phyloP scores from a whole-genome alignment of 768 basidiomycete species.

The Boletus pseudopeckii region DNA sequence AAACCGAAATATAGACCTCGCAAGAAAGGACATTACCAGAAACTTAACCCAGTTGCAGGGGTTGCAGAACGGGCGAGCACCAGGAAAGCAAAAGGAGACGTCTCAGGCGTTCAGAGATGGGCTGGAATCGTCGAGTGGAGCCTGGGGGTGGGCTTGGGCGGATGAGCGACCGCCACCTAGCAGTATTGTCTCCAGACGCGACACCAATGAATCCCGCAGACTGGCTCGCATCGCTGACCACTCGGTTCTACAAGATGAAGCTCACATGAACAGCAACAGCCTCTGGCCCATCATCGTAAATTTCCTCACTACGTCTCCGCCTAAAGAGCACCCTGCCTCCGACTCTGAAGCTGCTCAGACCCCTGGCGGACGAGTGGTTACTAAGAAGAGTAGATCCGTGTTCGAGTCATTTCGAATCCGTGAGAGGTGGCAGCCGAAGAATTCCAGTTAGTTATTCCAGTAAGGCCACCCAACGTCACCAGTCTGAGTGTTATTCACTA shows the following conservation, averaged over 20 bases:
- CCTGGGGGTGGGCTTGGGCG: conserved; percentile 85
- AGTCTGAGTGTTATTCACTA: neutral
- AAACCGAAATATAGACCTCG: conserved; percentile 58
- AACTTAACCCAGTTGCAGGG: conserved; percentile 47
- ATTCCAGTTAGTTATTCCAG: neutral
- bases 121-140: conserved; percentile 44
- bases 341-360: conserved; percentile 11
- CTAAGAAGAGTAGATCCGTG: conserved; percentile 26
- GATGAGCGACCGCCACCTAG: conserved; percentile 86
- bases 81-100: conserved; percentile 20
- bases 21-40: conserved; percentile 57
- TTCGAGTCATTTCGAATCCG: conserved; percentile 24
- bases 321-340: conserved; percentile 35
- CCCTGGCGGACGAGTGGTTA: neutral
- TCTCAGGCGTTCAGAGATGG: conserved; percentile 27
- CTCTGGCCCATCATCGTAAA: conserved; percentile 68
- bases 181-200: conserved; percentile 85
- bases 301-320: conserved; percentile 55
- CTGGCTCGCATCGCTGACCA: conserved; percentile 74
- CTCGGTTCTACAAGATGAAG: conserved; percentile 55
- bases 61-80: conserved; percentile 14
- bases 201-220: conserved; percentile 74
- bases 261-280: conserved; percentile 59
- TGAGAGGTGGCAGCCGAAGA: conserved; percentile 10
- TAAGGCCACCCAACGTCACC: neutral